Conservation (phyloP, 75 land plant genomes). For the Cunninghamia lanceolata region DNA sequence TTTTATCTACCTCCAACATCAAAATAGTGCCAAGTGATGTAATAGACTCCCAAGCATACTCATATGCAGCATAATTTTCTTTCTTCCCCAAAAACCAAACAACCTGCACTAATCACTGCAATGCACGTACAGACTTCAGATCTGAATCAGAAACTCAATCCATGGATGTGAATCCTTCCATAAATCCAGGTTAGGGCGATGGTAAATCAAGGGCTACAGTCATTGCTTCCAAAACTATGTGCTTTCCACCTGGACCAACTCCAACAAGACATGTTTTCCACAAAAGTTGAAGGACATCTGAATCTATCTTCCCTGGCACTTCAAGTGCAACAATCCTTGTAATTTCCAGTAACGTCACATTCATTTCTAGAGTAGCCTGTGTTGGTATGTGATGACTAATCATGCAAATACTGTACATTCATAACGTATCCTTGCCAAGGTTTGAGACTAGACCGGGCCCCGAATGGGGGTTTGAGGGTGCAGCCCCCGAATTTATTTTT, state of each 20-base stretch:
- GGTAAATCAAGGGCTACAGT: slow-evolving; percentile 97
- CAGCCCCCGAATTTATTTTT: too few relatives aligned
- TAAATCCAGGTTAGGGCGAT: slow-evolving; percentile 87
- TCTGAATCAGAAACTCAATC: slow-evolving; percentile 85
- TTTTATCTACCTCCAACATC: slow-evolving; percentile 99
- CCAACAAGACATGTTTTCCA: slow-evolving; percentile 99
- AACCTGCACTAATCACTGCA: slow-evolving; percentile 92
- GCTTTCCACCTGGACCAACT: slow-evolving; percentile 96
- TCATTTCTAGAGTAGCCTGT: slow-evolving; percentile 98
- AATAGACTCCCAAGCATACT: slow-evolving; percentile 98
- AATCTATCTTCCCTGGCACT: slow-evolving; percentile 98
- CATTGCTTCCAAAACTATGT: slow-evolving; percentile 95
- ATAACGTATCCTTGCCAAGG: too few relatives aligned
- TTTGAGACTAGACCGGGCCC: too few relatives aligned
- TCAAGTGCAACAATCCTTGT: slow-evolving; percentile 96
- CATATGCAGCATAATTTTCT: slow-evolving; percentile 99
- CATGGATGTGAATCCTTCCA: slow-evolving; percentile 54
- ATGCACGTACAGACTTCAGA: slow-evolving; percentile 94
- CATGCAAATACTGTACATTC: too few relatives aligned
- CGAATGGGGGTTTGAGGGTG: too few relatives aligned
- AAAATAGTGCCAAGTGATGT: slow-evolving; percentile 97
- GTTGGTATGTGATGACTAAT: too few relatives aligned
- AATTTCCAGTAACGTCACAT: slow-evolving; percentile 92
- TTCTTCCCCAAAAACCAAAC: slow-evolving; percentile 99
- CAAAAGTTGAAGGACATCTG: slow-evolving; percentile 93